Percentiles rank a stretch among this genome's conserved stretches.
Conservation (phyloP, 73 alveolate species). For the Tetrahymena thermophila region DNA sequence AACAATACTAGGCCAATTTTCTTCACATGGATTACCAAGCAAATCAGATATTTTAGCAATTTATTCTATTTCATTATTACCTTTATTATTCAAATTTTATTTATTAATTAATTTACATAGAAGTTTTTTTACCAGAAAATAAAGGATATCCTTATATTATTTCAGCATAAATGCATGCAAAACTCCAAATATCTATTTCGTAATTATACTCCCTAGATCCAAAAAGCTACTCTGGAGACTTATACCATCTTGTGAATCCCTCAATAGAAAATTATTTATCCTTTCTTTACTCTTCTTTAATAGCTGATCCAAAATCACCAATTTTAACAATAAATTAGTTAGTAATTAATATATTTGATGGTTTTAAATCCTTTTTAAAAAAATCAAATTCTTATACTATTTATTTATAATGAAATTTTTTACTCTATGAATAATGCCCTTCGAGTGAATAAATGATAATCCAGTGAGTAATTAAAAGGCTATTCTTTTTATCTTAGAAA, state of each 20-base stretch:
- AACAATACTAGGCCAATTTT: not conserved
- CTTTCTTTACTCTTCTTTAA: not conserved
- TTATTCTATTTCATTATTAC: not conserved
- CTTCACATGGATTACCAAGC: not conserved
- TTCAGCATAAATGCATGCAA: not conserved
- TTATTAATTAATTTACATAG: no score
- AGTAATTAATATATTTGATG: not conserved
- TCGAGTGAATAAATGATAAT: not conserved
- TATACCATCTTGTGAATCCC: not conserved
- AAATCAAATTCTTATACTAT: not conserved
- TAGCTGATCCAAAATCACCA: not conserved
- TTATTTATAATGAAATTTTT: not conserved
- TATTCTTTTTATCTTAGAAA: not conserved
- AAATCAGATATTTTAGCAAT: not conserved
- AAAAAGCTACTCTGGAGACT: not conserved
- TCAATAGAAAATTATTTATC: not conserved
- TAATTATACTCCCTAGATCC: not conserved
- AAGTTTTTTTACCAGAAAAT: not conserved
- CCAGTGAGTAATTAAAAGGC: not conserved
- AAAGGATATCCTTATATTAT: not conserved
- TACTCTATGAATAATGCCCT: not conserved
- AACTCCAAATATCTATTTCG: not conserved
- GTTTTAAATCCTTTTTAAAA: not conserved
- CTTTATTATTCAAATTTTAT: not conserved
- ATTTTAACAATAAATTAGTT: not conserved